phyloP scores from a whole-genome alignment of 176 grass and related monocot genomes.

The Triticum dicoccoides region DNA sequence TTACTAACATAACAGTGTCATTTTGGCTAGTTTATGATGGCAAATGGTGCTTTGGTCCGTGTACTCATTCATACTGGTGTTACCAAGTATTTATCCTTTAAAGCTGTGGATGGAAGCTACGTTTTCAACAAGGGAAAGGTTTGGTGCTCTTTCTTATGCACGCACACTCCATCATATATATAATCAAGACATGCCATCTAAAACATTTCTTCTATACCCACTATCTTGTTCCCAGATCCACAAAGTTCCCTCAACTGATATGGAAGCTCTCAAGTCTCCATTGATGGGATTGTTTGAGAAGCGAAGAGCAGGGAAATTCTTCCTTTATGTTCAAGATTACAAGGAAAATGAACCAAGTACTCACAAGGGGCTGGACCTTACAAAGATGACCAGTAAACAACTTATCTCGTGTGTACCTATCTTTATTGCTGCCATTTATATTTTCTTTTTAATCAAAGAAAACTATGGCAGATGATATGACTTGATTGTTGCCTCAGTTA shows the following conservation, averaged over 20 bases:
- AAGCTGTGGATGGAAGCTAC: conserved; percentile 87
- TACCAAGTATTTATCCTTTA: conserved; percentile 81
- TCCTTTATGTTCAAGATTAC: conserved; percentile 91
- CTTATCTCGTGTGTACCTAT: conserved; percentile 72
- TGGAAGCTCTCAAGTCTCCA: conserved; percentile 90
- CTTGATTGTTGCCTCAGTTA: neutral
- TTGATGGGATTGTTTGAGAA: conserved; percentile 99
- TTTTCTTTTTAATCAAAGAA: neutral
- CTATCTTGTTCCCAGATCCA: conserved; percentile 52
- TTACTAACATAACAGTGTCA: neutral
- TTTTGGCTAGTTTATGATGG: conserved; percentile 89
- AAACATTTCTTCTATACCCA: neutral
- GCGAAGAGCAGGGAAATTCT: conserved; percentile 79
- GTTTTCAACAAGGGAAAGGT: conserved; percentile 98
- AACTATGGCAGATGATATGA: neutral
- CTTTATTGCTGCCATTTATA: conserved; percentile 9
- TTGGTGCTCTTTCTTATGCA: neutral
- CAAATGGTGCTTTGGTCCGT: conserved; percentile 81
- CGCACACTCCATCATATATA: neutral
- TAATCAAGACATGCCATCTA: neutral
- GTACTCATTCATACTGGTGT: conserved; percentile 88
- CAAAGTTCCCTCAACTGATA: conserved; percentile 92
- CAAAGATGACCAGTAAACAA: conserved; percentile 63
- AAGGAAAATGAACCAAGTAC: conserved; percentile 79
- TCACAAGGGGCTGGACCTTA: conserved; percentile 78